Evolutionary conservation across 257 asterid genomes (phyloP).

Genomic region (Solanum appendiculatum): DNA sequence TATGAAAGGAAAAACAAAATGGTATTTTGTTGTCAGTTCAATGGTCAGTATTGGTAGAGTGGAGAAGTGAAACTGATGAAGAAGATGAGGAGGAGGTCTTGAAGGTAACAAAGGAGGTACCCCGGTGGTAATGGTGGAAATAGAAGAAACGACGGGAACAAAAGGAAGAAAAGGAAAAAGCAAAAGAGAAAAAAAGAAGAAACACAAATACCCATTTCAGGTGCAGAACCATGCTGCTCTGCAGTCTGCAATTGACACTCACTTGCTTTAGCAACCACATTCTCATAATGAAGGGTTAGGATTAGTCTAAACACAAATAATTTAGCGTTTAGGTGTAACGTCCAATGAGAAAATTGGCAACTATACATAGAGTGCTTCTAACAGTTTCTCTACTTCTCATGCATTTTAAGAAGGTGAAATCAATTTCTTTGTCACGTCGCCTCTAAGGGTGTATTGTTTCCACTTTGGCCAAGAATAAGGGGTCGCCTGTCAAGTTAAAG

Average conservation of each 20-base stretch:
- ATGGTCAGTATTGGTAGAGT: neutral
- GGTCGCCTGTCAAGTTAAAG: neutral
- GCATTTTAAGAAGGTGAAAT: neutral
- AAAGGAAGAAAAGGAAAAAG: neutral
- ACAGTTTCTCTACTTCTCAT: neutral
- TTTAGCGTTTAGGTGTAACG: neutral
- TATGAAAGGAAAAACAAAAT: neutral
- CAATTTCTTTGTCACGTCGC: neutral
- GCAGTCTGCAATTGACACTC: conserved; percentile 4
- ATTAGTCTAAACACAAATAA: neutral
- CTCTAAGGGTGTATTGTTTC: neutral
- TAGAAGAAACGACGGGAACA: neutral
- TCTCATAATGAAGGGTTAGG: neutral
- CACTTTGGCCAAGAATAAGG: neutral
- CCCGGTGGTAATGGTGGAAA: neutral
- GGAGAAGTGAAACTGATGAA: neutral
- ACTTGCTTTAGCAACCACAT: conserved; percentile 18
- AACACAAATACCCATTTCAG: conserved; percentile 40
- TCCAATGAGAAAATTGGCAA: neutral
- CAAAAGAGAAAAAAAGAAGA: neutral
- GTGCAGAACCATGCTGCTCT: conserved; percentile 12
- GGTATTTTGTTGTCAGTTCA: neutral
- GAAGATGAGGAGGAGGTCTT: neutral
- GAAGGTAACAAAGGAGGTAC: neutral
- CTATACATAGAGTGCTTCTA: neutral